Evolutionary conservation across 805 yeast genomes (phyloP), one percentile per base, ranked within the genome.

Genomic region (Wickerhamomyces xylosicus): DNA sequence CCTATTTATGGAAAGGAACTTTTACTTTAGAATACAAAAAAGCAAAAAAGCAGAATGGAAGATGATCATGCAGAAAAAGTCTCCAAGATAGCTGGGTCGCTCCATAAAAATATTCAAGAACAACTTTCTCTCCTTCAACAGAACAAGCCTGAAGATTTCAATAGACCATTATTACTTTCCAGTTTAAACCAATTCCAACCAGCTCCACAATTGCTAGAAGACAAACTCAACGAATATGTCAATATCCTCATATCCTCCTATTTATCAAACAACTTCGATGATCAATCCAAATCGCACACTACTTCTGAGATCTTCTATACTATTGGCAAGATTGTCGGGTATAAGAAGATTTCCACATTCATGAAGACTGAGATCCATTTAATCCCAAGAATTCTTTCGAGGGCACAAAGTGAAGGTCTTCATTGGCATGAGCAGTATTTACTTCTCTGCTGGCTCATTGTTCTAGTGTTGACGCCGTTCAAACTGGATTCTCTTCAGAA

Each of bases 401-500:
- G 47, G 17, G 9, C n/a, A 4, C 9, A 25, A 25, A 49, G 41
- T 6, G 8, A 20, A 1, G 37, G 41, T 6, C 31, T 43, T 7
- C 35, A 52, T 39, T 75, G 81, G 84, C 64, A 69, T 36, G 63
- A 63, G 22, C 52, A 60, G 28, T 77, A 63, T 41, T 57, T 79
- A 10, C 52, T 77, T 33, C 57, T 86, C 8, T 61, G 82, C 3
- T 89, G 95, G 95, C 64, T 85, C 9, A 69, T 80, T 0, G 74
- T 79, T 9, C 59, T 87, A 18, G 69, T 77, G 0, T 60, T 83
- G n/a, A 74, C 79, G 0, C 97, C 97, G 0, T 87, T 89, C 51
- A 68, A 73, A 2, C 60, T 89, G 19, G 58, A 56, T 1, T 45
- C 58, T 0, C 56, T 79, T 14, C 58, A 57, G 2, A 44, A 53